Percentiles rank a stretch among this genome's conserved stretches.
Evolutionary conservation across 2,329 filamentous ascomycete genomes (phyloP).

Genomic region (Fusarium sp.): DNA sequence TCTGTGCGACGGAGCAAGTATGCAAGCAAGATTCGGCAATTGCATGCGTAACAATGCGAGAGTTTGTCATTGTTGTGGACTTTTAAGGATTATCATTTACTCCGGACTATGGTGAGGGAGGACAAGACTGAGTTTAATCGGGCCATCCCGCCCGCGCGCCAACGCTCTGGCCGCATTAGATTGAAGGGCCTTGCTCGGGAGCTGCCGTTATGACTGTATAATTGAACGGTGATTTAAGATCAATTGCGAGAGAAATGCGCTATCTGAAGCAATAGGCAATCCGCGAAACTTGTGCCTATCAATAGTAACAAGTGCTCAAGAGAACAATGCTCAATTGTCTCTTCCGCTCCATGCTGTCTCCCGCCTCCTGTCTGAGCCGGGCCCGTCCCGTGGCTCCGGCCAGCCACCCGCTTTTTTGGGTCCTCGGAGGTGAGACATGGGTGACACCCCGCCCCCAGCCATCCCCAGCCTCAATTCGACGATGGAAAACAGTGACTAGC

Average conservation of each 20-base stretch:
- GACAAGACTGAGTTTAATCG: conserved; percentile 39
- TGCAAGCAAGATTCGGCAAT: neutral
- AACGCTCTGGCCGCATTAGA: conserved; percentile 15
- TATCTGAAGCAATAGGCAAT: neutral
- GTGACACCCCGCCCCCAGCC: conserved; percentile 38
- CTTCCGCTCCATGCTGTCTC: conserved; percentile 26
- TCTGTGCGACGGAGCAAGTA: conserved; percentile 16
- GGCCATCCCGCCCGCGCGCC: conserved; percentile 42
- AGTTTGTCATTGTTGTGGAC: neutral
- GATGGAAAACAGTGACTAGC: conserved; percentile 19
- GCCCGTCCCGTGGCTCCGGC: conserved; percentile 35
- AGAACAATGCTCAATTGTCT: conserved; percentile 4
- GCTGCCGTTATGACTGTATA: conserved; percentile 18
- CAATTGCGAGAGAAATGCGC: neutral
- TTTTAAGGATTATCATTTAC: neutral
- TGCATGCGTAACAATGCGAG: neutral
- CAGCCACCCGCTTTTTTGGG: conserved; percentile 40
- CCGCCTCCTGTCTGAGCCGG: conserved; percentile 20
- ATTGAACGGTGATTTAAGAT: neutral
- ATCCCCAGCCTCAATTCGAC: conserved; percentile 38
- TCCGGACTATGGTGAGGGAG: neutral
- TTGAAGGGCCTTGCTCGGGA: conserved; percentile 21
- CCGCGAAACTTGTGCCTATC: neutral
- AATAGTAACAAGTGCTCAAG: neutral
- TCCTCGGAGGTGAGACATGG: conserved; percentile 24